Evolutionary conservation across 208 protist species (phyloP).

Genomic region (Giardia muris): DNA sequence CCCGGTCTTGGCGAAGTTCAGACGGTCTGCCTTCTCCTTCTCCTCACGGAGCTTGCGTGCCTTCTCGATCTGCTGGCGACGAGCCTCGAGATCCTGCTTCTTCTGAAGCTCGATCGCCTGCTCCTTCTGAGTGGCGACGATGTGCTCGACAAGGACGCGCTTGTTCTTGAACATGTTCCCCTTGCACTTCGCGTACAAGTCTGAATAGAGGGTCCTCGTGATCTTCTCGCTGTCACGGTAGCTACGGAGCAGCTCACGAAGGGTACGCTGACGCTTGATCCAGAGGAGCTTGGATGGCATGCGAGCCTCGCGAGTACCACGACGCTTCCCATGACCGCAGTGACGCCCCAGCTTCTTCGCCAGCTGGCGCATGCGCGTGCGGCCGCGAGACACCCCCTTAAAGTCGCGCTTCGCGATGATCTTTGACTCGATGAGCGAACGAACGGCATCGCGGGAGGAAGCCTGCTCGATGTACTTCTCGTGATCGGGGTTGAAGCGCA

Average conservation of each 20-base stretch:
- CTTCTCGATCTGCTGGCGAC: not conserved
- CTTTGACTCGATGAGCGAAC: constrained; percentile 65
- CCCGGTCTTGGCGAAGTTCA: not conserved
- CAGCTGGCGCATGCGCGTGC: constrained; percentile 60
- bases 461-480: constrained; percentile 78
- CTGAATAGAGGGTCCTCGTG: constrained; percentile 70
- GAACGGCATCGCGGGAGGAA: constrained; percentile 65
- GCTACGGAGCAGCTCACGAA: constrained; percentile 79
- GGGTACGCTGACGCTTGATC: constrained; percentile 85
- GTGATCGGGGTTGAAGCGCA: constrained; percentile 78
- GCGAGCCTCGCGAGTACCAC: constrained; percentile 82
- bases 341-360: constrained; percentile 74
- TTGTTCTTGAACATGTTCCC: constrained; percentile 99
- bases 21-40: not conserved
- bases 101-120: not conserved
- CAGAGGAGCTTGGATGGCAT: constrained; percentile 83
- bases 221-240: constrained; percentile 92
- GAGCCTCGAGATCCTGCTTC: not conserved
- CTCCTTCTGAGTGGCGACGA: constrained; percentile 85
- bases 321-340: constrained; percentile 71
- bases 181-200: constrained; percentile 57
- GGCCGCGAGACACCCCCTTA: constrained; percentile 75
- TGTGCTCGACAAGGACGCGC: constrained; percentile 89
- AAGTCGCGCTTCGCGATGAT: constrained; percentile 82
- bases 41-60: not conserved